Evolutionary conservation across 1,284 basidiomycete species (phyloP), one percentile per base, ranked within the genome.

Genomic region (Cystobasidium slooffiae): DNA sequence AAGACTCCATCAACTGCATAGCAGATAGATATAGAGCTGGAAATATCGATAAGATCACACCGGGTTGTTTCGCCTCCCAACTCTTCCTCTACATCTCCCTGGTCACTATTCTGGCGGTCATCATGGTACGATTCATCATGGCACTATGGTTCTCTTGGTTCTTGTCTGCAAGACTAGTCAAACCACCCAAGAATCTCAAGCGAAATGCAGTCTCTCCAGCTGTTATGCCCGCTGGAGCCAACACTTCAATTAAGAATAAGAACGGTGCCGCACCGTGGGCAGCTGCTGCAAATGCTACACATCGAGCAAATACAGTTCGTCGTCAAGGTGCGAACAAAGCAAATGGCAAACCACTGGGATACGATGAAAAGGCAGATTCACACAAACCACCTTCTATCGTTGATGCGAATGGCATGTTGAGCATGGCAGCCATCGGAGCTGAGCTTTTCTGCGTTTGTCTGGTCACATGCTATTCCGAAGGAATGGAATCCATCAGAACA

Each of bases 81-180:
- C 86, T 99, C 46, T 89, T 99, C 82, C 89, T 99, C 67, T 99
- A 98, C 83, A 85, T 89, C 41, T 94, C 94, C 70, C 87, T 99
- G 65, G 88, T 94, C 80, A 89, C 98, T 83, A 95, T 99, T 80
- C 88, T 99, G 74, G 88, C 87, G 51, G 89, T 99, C 75, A 93
- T 99, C 56, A 83, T 98, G 75, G 88, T 92, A 47, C 92, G 96
- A 56, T 99, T 99, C 84, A 84, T 88, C 79, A 98, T 99, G 96
- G 97, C 97, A 2, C 92, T 93, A 81, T 84, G 95, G 75, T 99
- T 98, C 87, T 93, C 88, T 80, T 99, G 95, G 95, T 96, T 95
- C 85, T 84, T 99, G 75, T 93, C 92, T 7, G 87, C 87, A 20
- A 87, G 86, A 70, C 87, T 95, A 61, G 90, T 92, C 46, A 88